phyloP scores from a whole-genome alignment of 129 eudicot genomes.

The Flaveria robusta region DNA sequence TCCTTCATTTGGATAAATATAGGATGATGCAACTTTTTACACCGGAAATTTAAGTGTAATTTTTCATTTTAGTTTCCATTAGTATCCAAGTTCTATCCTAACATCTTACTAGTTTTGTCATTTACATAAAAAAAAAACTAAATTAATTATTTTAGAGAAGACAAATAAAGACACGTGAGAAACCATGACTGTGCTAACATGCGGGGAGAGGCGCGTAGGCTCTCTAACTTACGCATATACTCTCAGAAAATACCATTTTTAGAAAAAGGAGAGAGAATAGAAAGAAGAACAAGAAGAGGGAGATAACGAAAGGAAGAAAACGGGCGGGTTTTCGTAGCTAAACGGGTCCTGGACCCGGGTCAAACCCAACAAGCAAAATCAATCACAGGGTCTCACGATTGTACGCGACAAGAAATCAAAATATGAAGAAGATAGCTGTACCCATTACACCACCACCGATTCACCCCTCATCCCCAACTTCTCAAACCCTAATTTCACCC shows the following conservation, averaged over 20 bases:
- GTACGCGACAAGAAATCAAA: conserved; percentile 32
- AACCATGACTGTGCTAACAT: conserved; percentile 4
- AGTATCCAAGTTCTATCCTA: too few species aligned
- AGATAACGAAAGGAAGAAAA: conserved; percentile 14
- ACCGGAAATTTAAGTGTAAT: too few species aligned
- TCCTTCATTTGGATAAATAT: too few species aligned
- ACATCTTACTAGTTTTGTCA: too few species aligned
- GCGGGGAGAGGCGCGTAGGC: neutral
- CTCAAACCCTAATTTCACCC: conserved; percentile 32
- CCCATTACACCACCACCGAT: conserved; percentile 2
- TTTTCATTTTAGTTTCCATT: too few species aligned
- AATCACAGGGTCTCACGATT: conserved; percentile 29
- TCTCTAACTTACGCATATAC: conserved; percentile 32
- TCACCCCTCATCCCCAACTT: conserved; percentile 27
- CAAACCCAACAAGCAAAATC: conserved; percentile 34
- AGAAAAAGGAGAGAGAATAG: neutral
- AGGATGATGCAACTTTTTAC: too few species aligned
- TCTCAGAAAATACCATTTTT: conserved; percentile 27
- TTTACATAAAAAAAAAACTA: too few species aligned
- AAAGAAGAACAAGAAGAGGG: neutral
- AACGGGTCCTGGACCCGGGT: conserved; percentile 40
- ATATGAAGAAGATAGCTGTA: conserved; percentile 52
- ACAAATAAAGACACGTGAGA: neutral
- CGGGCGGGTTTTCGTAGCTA: conserved; percentile 19
- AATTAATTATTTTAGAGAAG: too few species aligned